Evolutionary conservation across 2,329 filamentous ascomycete genomes (phyloP).

Genomic region (Parafenestella ontariensis): DNA sequence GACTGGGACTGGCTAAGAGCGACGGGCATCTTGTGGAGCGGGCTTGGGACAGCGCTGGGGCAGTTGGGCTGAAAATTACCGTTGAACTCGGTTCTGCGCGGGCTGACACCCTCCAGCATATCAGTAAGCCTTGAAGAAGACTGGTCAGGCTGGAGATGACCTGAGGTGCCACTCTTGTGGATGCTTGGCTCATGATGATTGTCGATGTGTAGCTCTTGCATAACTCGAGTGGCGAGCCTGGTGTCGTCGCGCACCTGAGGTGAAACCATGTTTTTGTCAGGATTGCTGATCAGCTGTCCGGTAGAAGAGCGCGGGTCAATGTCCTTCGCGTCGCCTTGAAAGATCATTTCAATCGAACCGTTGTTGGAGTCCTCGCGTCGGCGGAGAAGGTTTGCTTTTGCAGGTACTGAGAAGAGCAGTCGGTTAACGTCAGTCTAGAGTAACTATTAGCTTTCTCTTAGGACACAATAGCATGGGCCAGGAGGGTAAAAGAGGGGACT

Average conservation of each 20-base stretch:
- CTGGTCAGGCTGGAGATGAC: slow-evolving; percentile 22
- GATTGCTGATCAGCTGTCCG: slow-evolving; percentile 7
- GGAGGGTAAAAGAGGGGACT: not conserved
- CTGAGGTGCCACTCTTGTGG: not conserved
- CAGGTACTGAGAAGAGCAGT: slow-evolving; percentile 28
- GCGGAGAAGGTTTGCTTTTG: slow-evolving; percentile 10
- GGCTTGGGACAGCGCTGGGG: slow-evolving; percentile 42
- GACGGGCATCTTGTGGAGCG: slow-evolving; percentile 27
- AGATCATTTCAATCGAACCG: slow-evolving; percentile 33
- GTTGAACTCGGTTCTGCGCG: slow-evolving; percentile 20
- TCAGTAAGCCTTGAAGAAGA: slow-evolving; percentile 37
- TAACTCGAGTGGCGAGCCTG: slow-evolving; percentile 19
- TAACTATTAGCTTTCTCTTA: slow-evolving; percentile 12
- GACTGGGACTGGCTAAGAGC: slow-evolving; percentile 9
- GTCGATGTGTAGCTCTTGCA: slow-evolving; percentile 27
- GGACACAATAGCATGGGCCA: not conserved
- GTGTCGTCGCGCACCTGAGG: slow-evolving; percentile 10
- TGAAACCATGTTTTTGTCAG: not conserved
- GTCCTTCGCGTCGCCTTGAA: slow-evolving; percentile 31
- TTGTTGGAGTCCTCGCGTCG: slow-evolving; percentile 18
- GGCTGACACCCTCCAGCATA: slow-evolving; percentile 32
- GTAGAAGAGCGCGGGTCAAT: slow-evolving; percentile 25
- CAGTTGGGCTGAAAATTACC: slow-evolving; percentile 27
- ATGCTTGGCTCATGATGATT: slow-evolving; percentile 5
- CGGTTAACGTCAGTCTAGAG: slow-evolving; percentile 33